phyloP scores from a whole-genome alignment of 2,329 filamentous ascomycete genomes.

The Sphaerostilbella broomeana region DNA sequence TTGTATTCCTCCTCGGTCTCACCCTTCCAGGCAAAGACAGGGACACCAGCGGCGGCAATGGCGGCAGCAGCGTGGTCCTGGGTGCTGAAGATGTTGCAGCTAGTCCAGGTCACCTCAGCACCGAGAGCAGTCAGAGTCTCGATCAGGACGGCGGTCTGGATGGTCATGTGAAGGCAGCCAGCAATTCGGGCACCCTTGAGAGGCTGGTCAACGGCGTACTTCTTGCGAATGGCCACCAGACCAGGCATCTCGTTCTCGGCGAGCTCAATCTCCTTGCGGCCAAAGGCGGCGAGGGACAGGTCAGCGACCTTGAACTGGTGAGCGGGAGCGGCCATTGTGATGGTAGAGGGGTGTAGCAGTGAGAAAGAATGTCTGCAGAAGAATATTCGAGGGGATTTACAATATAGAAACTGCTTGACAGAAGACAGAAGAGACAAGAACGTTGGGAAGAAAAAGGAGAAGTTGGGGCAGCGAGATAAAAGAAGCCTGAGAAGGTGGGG shows the following conservation, averaged over 20 bases:
- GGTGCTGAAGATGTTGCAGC: conserved; percentile 99
- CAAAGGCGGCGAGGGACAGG: conserved; percentile 94
- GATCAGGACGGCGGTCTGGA: conserved; percentile 98
- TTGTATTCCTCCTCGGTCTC: conserved; percentile 99
- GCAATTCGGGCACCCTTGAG: conserved; percentile 92
- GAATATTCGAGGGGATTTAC: conserved; percentile 13
- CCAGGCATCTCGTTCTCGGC: conserved; percentile 96
- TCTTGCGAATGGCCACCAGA: conserved; percentile 88
- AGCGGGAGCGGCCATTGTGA: conserved; percentile 68
- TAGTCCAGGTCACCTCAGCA: conserved; percentile 97
- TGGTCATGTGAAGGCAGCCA: conserved; percentile 98
- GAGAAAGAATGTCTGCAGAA: conserved; percentile 11
- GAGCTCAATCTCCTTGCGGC: conserved; percentile 97
- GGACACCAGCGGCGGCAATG: conserved; percentile 87
- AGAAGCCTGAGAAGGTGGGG: conserved; percentile 7
- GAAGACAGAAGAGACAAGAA: conserved; percentile 19
- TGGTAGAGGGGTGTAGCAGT: conserved; percentile 7
- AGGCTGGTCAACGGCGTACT: conserved; percentile 91
- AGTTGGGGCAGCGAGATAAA: conserved; percentile 5
- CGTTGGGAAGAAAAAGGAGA: conserved; percentile 12
- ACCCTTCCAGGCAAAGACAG: conserved; percentile 73
- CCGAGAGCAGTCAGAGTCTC: conserved; percentile 92
- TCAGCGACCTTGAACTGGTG: conserved; percentile 97
- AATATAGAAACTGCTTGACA: conserved; percentile 4
- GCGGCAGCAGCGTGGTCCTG: conserved; percentile 97